Conservation (phyloP, 2,329 filamentous ascomycete species). For the Arthrobotrys entomopaga region DNA sequence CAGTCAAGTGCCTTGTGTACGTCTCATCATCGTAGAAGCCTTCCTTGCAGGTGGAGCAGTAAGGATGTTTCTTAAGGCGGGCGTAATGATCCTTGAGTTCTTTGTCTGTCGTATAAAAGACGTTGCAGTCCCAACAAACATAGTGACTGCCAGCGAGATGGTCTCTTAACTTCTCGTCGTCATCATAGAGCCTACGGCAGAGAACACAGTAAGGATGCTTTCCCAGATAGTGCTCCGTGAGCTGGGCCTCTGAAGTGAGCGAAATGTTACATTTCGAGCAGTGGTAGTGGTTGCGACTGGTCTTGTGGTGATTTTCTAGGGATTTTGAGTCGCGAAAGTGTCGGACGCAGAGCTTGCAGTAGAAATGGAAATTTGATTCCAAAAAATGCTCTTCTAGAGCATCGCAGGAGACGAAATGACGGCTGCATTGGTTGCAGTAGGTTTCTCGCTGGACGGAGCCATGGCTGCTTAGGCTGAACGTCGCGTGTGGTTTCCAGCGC, state of each 20-base stretch:
- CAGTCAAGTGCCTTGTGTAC: conserved; percentile 40
- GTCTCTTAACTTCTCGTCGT: conserved; percentile 40
- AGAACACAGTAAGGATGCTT: conserved; percentile 49
- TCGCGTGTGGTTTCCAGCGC: conserved; percentile 52
- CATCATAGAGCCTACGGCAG: conserved; percentile 42
- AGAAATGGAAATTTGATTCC: conserved; percentile 52
- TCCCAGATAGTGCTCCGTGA: conserved; percentile 49
- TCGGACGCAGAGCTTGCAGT: conserved; percentile 46
- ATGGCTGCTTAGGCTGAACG: conserved; percentile 46
- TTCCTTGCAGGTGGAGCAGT: conserved; percentile 39
- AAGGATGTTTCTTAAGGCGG: conserved; percentile 48
- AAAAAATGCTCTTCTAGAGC: conserved; percentile 50
- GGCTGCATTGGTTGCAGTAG: conserved; percentile 44
- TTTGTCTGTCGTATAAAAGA: conserved; percentile 51
- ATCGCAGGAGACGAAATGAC: conserved; percentile 45
- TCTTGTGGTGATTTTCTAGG: conserved; percentile 53
- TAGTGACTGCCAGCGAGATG: conserved; percentile 42
- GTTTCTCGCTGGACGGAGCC: conserved; percentile 50
- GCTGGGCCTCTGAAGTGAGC: conserved; percentile 33
- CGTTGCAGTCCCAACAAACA: conserved; percentile 53
- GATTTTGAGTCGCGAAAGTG: conserved; percentile 47
- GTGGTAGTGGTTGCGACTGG: conserved; percentile 41
- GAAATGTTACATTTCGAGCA: conserved; percentile 49
- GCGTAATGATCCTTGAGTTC: conserved; percentile 50
- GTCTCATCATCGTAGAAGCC: conserved; percentile 41